Conservation (phyloP, 192 early-diverging fungal genomes). For the Chytriomyces sp. region DNA sequence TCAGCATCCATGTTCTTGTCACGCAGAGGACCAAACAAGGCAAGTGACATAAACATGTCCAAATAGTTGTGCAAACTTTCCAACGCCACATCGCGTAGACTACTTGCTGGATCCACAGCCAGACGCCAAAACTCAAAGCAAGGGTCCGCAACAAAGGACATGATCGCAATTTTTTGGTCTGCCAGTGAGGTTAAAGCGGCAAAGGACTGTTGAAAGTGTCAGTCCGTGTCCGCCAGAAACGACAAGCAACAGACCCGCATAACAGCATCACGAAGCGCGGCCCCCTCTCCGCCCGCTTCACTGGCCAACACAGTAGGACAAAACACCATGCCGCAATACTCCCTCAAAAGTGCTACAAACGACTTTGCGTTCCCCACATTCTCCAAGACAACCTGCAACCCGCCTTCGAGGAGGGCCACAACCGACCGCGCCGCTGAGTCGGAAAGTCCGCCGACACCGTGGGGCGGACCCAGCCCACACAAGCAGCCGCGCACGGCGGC, state of each 20-base stretch:
- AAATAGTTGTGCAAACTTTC: conserved; percentile 20
- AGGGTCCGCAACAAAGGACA: background rate
- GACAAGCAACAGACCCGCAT: background rate
- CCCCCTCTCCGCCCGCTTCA: background rate
- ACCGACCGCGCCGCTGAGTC: background rate
- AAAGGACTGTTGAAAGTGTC: conserved; percentile 6
- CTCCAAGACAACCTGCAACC: conserved; percentile 8
- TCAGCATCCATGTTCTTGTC: conserved; percentile 50
- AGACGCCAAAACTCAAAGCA: conserved; percentile 2
- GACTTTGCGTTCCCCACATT: conserved; percentile 29
- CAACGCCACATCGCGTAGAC: background rate
- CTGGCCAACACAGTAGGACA: background rate
- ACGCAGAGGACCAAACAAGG: conserved; percentile 52
- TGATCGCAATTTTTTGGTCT: conserved; percentile 3
- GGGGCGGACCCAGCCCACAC: background rate
- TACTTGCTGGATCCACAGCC: background rate
- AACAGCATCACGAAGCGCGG: background rate
- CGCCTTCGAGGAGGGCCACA: background rate
- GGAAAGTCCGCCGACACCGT: background rate
- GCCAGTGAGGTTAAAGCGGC: background rate
- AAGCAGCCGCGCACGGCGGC: background rate
- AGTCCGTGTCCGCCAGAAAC: background rate
- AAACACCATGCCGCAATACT: conserved; percentile 2
- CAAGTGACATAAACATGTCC: conserved; percentile 33
- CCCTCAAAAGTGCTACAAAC: background rate